A percentile compares a stretch with the other conserved stretches of the same genome.
These are phyloP conservation scores for Rubia tinctorum DNA, from an alignment of 305 asterid species.

Conservation along the genomic window DNA sequence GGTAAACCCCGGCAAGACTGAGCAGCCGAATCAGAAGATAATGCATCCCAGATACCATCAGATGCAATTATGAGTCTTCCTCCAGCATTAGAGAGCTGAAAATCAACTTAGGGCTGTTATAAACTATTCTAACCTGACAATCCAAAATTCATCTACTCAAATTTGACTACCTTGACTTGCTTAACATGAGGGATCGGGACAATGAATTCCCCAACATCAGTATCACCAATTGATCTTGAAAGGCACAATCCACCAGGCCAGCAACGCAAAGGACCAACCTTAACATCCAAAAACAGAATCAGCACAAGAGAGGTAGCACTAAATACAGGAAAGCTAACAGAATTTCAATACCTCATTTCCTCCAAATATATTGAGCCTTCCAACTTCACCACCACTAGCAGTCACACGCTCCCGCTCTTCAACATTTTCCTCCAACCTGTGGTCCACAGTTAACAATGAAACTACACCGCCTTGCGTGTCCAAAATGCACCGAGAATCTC, in stretches of 20 bases:
- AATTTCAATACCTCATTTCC: slow-evolving; percentile 61
- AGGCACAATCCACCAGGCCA: slow-evolving; percentile 99
- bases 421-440: slow-evolving; percentile 87
- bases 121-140: slow-evolving; percentile 11
- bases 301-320: background rate
- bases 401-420: slow-evolving; percentile 97
- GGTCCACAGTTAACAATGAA: slow-evolving; percentile 90
- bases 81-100: slow-evolving; percentile 90
- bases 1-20: slow-evolving; percentile 96
- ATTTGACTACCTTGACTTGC: slow-evolving; percentile 86
- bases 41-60: slow-evolving; percentile 98
- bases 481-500: slow-evolving; percentile 91
- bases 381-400: slow-evolving; percentile 98
- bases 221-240: slow-evolving; percentile 98
- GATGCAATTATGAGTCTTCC: slow-evolving; percentile 98
- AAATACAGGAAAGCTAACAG: background rate
- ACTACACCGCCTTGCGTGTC: slow-evolving; percentile 88
- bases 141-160: slow-evolving; percentile 13
- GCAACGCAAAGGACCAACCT: slow-evolving; percentile 99
- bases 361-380: slow-evolving; percentile 88
- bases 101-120: slow-evolving; percentile 15
- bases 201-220: slow-evolving; percentile 96
- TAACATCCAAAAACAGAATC: slow-evolving; percentile 18
- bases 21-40: slow-evolving; percentile 86
- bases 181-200: slow-evolving; percentile 98